Percentiles rank a stretch among this genome's conserved stretches.
phyloP scores from a whole-genome alignment of 345 rosid genomes.

The Arabidopsis thaliana region TAIR10.1 NC_003071.7:17713501-17714000 shows the following conservation, averaged over 20 bases:
- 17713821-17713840: slow-evolving; percentile 30
- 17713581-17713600: slow-evolving; percentile 29
- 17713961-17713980: slow-evolving; percentile 12
- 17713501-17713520: neutral
- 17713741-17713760: slow-evolving; percentile 38
- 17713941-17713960: slow-evolving; percentile 17
- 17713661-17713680: slow-evolving; percentile 31
- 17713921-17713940: slow-evolving; percentile 23
- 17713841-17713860: neutral
- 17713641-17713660: slow-evolving; percentile 8
- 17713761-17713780: slow-evolving; percentile 15
- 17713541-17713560: slow-evolving; percentile 30
- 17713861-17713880: neutral
- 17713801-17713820: slow-evolving; percentile 36
- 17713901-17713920: slow-evolving; percentile 1
- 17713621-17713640: slow-evolving; percentile 27
- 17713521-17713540: neutral
- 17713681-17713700: slow-evolving; percentile 3
- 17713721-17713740: slow-evolving; percentile 34
- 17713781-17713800: slow-evolving; percentile 23
- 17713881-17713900: neutral
- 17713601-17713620: slow-evolving; percentile 37
- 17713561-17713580: slow-evolving; percentile 24
- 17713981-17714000: slow-evolving; percentile 15
- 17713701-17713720: neutral